Evolutionary conservation across 2,329 filamentous ascomycete genomes (phyloP), one percentile per base, ranked within the genome.

Genomic region (Pseudogymnoascus sp.): DNA sequence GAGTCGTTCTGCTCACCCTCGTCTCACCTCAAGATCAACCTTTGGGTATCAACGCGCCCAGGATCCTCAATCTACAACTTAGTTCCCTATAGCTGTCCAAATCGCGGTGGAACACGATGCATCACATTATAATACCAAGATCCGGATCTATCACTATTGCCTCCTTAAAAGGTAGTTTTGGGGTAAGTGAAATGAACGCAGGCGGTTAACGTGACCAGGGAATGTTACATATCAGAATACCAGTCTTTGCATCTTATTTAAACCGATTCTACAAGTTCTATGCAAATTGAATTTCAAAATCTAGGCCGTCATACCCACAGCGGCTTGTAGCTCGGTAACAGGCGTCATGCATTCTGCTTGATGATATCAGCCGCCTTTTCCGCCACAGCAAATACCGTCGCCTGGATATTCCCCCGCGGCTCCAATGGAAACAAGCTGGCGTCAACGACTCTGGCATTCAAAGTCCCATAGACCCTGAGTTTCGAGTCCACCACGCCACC

Each of bases 401-500:
- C 44, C 53, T 61, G 59, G 18, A 62, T 23, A 14, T 33, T 62
- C 14, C 53, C 35, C 28, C 56, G n/a, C 14, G 62, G 62, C 28
- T 40, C 44, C 10, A 63, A 31, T 44, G 62, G 62, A 38, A 63
- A 61, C 28, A 63, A 40, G 62, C 56, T 62, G n/a, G 62, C 62
- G 18, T 63, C 62, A 14, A 61, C 35, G 2, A 63, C 35, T 37
- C 53, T 21, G 11, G 62, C n/a, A 18, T 42, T 56, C 12, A 12
- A 35, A 61, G 44, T 42, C 21, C 62, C 62, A 47, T 63, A 62
- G 18, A 63, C 59, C 23, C 12, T 63, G 4, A 63, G 56, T 6
- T 61, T 35, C 18, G 23, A 28, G 37, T 63, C 56, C 16, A 63
- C 62, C n/a, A 63, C 62, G 1, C 70, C 70, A 16, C 70, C 69